Evolutionary conservation across 1,284 basidiomycete genomes (phyloP).

Genomic region (Coniophora puteana): DNA sequence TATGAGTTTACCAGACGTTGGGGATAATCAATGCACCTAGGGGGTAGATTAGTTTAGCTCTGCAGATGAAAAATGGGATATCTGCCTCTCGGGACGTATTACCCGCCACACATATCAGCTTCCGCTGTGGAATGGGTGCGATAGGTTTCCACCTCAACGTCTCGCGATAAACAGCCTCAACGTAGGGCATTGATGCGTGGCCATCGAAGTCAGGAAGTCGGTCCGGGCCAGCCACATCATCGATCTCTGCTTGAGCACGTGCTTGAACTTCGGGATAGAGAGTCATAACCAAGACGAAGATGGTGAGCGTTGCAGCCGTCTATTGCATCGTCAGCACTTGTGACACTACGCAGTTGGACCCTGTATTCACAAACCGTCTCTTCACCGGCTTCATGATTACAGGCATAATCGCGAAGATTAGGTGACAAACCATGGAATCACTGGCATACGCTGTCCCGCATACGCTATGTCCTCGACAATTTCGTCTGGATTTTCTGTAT

Average conservation of each 20-base stretch:
- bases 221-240: slow-evolving; percentile 24
- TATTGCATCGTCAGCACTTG: too few relatives aligned
- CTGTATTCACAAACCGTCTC: too few relatives aligned
- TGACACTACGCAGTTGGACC: too few relatives aligned
- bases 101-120: slow-evolving; percentile 27
- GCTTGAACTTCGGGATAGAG: slow-evolving; percentile 33
- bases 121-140: slow-evolving; percentile 18
- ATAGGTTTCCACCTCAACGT: slow-evolving; percentile 33
- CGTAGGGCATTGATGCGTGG: slow-evolving; percentile 27
- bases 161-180: slow-evolving; percentile 34
- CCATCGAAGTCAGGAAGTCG: slow-evolving; percentile 33
- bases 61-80: background rate
- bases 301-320: too few relatives aligned
- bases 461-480: too few relatives aligned
- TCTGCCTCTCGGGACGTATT: slow-evolving; percentile 24
- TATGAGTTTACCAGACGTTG: slow-evolving; percentile 21
- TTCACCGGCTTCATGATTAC: too few relatives aligned
- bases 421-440: too few relatives aligned
- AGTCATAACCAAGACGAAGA: slow-evolving; percentile 36
- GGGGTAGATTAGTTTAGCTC: too few relatives aligned
- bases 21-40: slow-evolving; percentile 24
- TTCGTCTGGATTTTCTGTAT: too few relatives aligned
- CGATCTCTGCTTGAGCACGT: slow-evolving; percentile 29
- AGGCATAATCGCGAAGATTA: too few relatives aligned
- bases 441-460: too few relatives aligned